phyloP scores from a whole-genome alignment of 768 basidiomycete genomes.

The Cystofilobasidium ferigula region DNA sequence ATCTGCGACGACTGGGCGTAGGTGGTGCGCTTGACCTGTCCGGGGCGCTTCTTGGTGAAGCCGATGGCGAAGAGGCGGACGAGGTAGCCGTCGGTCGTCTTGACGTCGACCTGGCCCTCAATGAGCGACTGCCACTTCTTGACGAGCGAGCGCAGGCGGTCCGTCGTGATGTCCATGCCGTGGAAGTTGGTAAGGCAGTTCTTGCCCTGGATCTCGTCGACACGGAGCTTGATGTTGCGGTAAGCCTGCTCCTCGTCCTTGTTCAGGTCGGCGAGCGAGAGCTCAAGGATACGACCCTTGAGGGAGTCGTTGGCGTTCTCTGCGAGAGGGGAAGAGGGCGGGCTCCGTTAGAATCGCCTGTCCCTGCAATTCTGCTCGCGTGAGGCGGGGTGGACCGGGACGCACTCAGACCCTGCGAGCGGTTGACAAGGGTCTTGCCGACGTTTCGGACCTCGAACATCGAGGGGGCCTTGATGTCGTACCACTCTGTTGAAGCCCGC shows the following conservation, averaged over 20 bases:
- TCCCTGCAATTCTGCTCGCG: no score
- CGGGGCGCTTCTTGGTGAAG: conserved; percentile 93
- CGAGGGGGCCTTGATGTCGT: conserved; percentile 95
- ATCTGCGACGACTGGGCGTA: conserved; percentile 93
- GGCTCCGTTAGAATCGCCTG: no score
- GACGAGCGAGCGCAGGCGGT: conserved; percentile 98
- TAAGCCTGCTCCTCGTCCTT: conserved; percentile 99
- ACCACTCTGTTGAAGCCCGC: conserved; percentile 64
- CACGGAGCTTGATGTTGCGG: conserved; percentile 97
- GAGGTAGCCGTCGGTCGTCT: conserved; percentile 98
- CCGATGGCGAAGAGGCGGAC: conserved; percentile 97
- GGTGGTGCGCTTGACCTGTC: conserved; percentile 97
- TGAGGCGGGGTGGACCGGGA: conserved; percentile 31
- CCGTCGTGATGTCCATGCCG: conserved; percentile 99
- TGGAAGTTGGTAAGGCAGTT: conserved; percentile 99
- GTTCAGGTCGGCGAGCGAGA: conserved; percentile 94
- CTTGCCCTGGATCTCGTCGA: conserved; percentile 82
- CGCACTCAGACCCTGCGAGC: conserved; percentile 94
- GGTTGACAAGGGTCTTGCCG: conserved; percentile 97
- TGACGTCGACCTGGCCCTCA: conserved; percentile 93
- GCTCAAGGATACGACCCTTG: conserved; percentile 90
- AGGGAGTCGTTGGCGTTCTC: conserved; percentile 98
- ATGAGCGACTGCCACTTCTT: conserved; percentile 99
- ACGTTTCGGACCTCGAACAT: conserved; percentile 94
- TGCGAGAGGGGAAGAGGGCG: conserved; percentile 35